Evolutionary conservation across 768 basidiomycete genomes (phyloP).

Genomic region (Agaricus sinodeliciosus): DNA sequence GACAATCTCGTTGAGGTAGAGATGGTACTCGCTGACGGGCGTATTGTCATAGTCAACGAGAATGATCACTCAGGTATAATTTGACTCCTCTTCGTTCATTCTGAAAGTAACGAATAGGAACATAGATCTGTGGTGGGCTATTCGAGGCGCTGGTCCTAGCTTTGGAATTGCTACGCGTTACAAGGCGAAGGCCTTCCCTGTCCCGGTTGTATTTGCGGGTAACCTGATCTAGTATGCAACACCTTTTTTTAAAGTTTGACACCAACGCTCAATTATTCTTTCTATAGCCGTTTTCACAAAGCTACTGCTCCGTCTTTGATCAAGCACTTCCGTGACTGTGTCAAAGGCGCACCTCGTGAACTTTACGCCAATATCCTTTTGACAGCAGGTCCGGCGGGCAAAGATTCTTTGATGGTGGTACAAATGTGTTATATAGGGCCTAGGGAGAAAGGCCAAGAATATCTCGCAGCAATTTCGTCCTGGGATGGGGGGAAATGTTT

Average conservation of each 20-base stretch:
- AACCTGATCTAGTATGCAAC: slow-evolving; percentile 81
- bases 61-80: slow-evolving; percentile 58
- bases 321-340: slow-evolving; percentile 88
- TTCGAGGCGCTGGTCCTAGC: slow-evolving; percentile 77
- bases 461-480: slow-evolving; percentile 72
- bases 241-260: not conserved
- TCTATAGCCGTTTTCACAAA: slow-evolving; percentile 65
- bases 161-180: slow-evolving; percentile 87
- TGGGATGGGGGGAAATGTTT: slow-evolving; percentile 88
- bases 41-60: slow-evolving; percentile 74
- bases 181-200: slow-evolving; percentile 81
- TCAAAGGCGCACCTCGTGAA: slow-evolving; percentile 82
- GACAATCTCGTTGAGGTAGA: slow-evolving; percentile 91
- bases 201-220: slow-evolving; percentile 88
- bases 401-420: slow-evolving; percentile 82
- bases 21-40: slow-evolving; percentile 85
- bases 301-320: slow-evolving; percentile 85
- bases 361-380: slow-evolving; percentile 87
- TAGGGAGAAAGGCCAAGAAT: slow-evolving; percentile 66
- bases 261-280: slow-evolving; percentile 5
- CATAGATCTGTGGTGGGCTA: slow-evolving; percentile 82
- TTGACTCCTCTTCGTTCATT: not conserved
- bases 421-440: slow-evolving; percentile 89
- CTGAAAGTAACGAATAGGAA: not conserved
- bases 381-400: slow-evolving; percentile 80